A percentile compares a stretch with the other conserved stretches of the same genome.
Conservation (phyloP, 2,329 filamentous ascomycete species). For the Alternaria metachromatica region DNA sequence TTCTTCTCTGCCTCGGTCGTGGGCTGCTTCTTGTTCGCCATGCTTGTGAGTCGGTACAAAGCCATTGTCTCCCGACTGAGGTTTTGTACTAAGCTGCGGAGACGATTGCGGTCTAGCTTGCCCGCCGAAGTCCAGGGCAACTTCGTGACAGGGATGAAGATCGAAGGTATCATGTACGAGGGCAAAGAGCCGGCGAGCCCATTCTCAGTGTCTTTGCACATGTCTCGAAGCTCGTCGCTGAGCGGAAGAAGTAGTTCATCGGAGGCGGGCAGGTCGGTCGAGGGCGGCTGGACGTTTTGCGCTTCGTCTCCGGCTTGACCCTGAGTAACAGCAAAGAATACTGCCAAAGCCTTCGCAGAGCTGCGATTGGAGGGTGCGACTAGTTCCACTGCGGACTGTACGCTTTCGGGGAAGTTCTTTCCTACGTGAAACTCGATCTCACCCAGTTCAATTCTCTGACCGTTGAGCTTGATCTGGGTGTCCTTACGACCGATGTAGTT, state of each 20-base stretch:
- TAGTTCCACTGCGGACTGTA: conserved; percentile 44
- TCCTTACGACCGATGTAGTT: conserved; percentile 38
- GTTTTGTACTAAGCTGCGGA: conserved; percentile 35
- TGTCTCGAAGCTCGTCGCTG: conserved; percentile 28
- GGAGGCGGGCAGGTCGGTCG: conserved; percentile 25
- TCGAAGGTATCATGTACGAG: conserved; percentile 44
- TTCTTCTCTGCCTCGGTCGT: conserved; percentile 38
- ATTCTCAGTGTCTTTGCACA: conserved; percentile 43
- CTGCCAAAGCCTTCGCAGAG: conserved; percentile 39
- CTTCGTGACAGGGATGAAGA: conserved; percentile 40
- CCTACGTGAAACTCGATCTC: conserved; percentile 44
- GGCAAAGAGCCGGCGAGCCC: conserved; percentile 37
- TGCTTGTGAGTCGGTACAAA: conserved; percentile 38
- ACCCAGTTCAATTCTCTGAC: conserved; percentile 39
- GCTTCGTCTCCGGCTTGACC: conserved; percentile 7
- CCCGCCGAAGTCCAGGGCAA: conserved; percentile 43
- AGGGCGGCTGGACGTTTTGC: conserved; percentile 21
- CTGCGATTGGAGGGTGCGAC: conserved; percentile 39
- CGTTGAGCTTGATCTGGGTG: conserved; percentile 40
- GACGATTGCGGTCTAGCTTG: conserved; percentile 43
- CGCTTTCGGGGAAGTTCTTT: conserved; percentile 38
- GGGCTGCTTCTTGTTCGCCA: conserved; percentile 38
- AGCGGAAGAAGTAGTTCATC: conserved; percentile 42
- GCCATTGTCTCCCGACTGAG: conserved; percentile 38
- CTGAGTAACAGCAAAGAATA: conserved; percentile 37